A percentile compares a stretch with the other conserved stretches of the same genome.
Conservation (phyloP, 1,284 basidiomycete genomes). For the Megacollybia platyphylla region DNA sequence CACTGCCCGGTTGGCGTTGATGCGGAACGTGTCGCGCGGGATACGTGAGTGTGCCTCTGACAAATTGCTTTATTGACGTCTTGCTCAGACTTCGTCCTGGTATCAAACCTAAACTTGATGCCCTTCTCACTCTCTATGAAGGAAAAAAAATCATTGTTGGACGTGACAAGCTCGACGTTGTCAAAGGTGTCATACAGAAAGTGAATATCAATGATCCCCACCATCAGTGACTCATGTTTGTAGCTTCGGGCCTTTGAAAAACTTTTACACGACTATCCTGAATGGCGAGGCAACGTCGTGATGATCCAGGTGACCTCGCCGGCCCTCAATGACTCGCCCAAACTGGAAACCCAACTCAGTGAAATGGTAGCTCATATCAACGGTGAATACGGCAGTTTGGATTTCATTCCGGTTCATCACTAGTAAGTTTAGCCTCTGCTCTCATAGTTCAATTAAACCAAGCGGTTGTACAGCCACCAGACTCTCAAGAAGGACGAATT, state of each 20-base stretch:
- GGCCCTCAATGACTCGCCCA: conserved; percentile 87
- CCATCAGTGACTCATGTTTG: background rate
- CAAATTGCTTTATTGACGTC: background rate
- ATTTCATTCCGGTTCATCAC: conserved; percentile 98
- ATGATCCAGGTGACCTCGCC: conserved; percentile 88
- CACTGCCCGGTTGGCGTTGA: conserved; percentile 99
- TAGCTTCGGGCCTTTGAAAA: conserved; percentile 93
- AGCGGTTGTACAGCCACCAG: conserved; percentile 60
- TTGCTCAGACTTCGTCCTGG: conserved; percentile 54
- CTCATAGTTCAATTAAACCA: background rate
- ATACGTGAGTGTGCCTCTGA: conserved; percentile 42
- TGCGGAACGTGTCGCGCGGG: conserved; percentile 77
- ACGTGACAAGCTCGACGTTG: conserved; percentile 97
- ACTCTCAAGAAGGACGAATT: conserved; percentile 97
- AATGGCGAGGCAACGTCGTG: conserved; percentile 91
- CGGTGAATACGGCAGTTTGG: conserved; percentile 87
- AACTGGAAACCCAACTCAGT: conserved; percentile 87
- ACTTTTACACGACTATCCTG: conserved; percentile 84
- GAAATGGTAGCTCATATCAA: conserved; percentile 97
- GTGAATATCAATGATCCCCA: conserved; percentile 17
- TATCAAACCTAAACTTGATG: conserved; percentile 81
- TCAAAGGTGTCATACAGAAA: conserved; percentile 97
- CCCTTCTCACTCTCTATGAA: conserved; percentile 78
- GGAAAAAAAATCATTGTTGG: conserved; percentile 99
- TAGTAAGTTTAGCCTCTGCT: conserved; percentile 48